Conservation (phyloP, 768 basidiomycete genomes). For the Pholiota microspora region DNA sequence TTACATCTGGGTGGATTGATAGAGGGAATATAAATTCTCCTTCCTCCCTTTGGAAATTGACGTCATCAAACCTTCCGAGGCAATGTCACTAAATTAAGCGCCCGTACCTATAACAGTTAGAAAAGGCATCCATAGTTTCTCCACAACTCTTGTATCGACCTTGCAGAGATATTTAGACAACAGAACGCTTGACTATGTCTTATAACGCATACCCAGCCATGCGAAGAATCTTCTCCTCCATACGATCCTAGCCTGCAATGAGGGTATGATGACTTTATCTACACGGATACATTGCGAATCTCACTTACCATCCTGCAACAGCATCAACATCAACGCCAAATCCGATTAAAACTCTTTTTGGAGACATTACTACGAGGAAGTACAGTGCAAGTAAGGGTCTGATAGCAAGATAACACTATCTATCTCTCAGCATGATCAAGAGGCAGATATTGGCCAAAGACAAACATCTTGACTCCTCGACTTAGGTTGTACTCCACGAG, state of each 20-base stretch:
- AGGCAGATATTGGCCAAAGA: background rate
- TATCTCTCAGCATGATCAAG: background rate
- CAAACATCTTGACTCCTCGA: background rate
- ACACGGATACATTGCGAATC: too few species aligned
- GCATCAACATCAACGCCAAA: constrained; percentile 79
- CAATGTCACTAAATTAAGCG: background rate
- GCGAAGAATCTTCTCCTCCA: constrained; percentile 74
- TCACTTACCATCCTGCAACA: constrained; percentile 68
- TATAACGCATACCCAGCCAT: constrained; percentile 54
- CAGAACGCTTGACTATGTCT: background rate
- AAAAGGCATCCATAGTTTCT: constrained; percentile 74
- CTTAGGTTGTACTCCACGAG: background rate
- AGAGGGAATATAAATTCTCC: constrained; percentile 68
- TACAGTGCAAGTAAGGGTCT: too few species aligned
- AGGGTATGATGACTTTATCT: too few species aligned
- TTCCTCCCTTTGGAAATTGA: constrained; percentile 41
- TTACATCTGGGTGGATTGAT: constrained; percentile 78
- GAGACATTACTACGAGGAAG: constrained; percentile 36
- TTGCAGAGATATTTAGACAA: constrained; percentile 16
- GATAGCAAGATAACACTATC: too few species aligned
- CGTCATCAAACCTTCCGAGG: too few species aligned
- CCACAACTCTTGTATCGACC: constrained; percentile 64
- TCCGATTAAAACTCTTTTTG: constrained; percentile 51
- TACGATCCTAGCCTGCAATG: constrained; percentile 62
- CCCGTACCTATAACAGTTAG: constrained; percentile 58